Conservation (phyloP, 2,329 filamentous ascomycete species). For the Malbranchea zuffiana region DNA sequence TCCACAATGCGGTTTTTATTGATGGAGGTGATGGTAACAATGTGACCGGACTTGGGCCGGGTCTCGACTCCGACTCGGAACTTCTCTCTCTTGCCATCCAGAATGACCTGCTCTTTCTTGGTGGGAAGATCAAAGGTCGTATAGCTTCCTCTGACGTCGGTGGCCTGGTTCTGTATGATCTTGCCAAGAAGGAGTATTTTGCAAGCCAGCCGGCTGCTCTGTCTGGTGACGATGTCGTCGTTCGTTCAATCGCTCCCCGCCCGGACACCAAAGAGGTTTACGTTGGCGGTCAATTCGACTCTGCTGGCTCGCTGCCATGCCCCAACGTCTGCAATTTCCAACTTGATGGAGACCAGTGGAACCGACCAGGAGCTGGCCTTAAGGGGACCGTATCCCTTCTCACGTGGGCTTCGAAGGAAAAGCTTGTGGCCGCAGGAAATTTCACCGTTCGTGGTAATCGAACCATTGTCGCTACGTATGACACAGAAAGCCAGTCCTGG, state of each 20-base stretch:
- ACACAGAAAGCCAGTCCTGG: constrained; percentile 58
- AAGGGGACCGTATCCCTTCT: constrained; percentile 60
- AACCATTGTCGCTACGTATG: constrained; percentile 61
- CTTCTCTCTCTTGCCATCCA: constrained; percentile 61
- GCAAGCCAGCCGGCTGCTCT: constrained; percentile 64
- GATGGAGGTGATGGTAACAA: constrained; percentile 59
- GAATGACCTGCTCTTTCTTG: constrained; percentile 63
- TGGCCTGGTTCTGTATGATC: constrained; percentile 71
- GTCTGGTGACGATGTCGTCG: constrained; percentile 56
- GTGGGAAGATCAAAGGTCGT: constrained; percentile 65
- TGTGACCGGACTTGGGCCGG: constrained; percentile 52
- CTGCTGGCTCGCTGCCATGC: constrained; percentile 72
- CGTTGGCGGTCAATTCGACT: constrained; percentile 74
- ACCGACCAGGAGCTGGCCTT: constrained; percentile 61
- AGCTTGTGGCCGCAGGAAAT: constrained; percentile 67
- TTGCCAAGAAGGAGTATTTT: constrained; percentile 51
- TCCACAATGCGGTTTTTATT: constrained; percentile 74
- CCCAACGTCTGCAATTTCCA: constrained; percentile 72
- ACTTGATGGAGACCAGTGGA: constrained; percentile 63
- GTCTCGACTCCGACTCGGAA: constrained; percentile 59
- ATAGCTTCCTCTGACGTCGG: constrained; percentile 52
- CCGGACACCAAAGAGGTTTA: constrained; percentile 65
- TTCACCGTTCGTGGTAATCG: constrained; percentile 56
- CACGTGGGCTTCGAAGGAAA: constrained; percentile 62
- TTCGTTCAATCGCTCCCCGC: constrained; percentile 64